Conservation (phyloP, 2,329 filamentous ascomycete species). For the Colletotrichum sp. region DNA sequence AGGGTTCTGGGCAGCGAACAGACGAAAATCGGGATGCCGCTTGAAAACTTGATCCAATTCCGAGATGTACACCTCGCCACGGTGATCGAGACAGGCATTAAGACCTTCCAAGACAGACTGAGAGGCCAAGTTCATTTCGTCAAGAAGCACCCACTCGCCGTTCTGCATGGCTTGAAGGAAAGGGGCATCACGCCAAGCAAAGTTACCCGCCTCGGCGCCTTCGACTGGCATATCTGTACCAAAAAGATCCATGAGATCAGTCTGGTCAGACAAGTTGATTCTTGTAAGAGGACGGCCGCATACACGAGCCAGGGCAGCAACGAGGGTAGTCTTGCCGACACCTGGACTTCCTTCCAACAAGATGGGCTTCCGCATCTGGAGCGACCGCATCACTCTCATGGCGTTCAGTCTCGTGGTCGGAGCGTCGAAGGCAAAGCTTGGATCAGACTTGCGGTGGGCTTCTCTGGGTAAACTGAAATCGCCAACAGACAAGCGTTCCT, state of each 20-base stretch:
- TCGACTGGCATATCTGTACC: constrained; percentile 96
- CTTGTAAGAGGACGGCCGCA: constrained; percentile 84
- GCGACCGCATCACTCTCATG: constrained; percentile 86
- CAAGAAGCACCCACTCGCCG: constrained; percentile 94
- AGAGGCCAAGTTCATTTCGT: constrained; percentile 98
- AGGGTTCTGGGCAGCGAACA: constrained; percentile 97
- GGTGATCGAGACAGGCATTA: constrained; percentile 95
- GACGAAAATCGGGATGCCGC: constrained; percentile 85
- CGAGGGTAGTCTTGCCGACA: constrained; percentile 94
- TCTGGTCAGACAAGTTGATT: constrained; percentile 98
- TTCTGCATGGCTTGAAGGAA: constrained; percentile 97
- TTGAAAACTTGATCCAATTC: constrained; percentile 95
- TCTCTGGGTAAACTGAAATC: constrained; percentile 71
- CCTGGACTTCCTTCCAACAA: constrained; percentile 96
- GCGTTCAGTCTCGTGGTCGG: constrained; percentile 90
- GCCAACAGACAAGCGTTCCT: constrained; percentile 68
- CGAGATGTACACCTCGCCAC: constrained; percentile 93
- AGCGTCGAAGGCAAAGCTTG: constrained; percentile 80
- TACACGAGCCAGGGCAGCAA: constrained; percentile 81
- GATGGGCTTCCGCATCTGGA: constrained; percentile 90
- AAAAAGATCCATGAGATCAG: constrained; percentile 96
- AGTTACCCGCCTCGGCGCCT: constrained; percentile 87
- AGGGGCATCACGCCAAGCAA: constrained; percentile 94
- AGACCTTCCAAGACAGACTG: constrained; percentile 96
- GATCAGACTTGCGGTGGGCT: constrained; percentile 52